These are phyloP conservation scores for Aspergillus costaricaensis DNA, from an alignment of 2,329 filamentous ascomycete genomes.

Conservation along the genomic window DNA sequence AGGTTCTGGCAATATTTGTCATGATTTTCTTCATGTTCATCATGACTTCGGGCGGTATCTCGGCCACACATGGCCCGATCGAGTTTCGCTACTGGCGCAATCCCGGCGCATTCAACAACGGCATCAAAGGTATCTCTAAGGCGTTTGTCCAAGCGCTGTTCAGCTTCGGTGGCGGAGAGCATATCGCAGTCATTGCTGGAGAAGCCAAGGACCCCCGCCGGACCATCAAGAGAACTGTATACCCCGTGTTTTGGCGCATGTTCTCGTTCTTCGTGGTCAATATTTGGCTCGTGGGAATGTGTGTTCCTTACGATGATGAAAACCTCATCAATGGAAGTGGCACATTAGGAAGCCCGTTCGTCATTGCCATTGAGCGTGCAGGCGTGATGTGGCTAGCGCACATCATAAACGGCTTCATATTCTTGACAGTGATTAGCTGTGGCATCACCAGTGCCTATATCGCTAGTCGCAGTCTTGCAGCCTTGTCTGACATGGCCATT, in stretches of 20 bases:
- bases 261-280: slow-evolving; percentile 39
- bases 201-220: slow-evolving; percentile 32
- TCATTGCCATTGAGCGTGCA: slow-evolving; percentile 32
- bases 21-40: slow-evolving; percentile 41
- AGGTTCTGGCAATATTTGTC: slow-evolving; percentile 32
- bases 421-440: slow-evolving; percentile 38
- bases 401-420: slow-evolving; percentile 38
- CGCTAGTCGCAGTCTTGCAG: slow-evolving; percentile 36
- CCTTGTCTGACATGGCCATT: slow-evolving; percentile 31
- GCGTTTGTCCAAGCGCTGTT: slow-evolving; percentile 39
- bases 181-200: slow-evolving; percentile 38
- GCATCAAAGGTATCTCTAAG: slow-evolving; percentile 39
- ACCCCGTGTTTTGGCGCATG: slow-evolving; percentile 39
- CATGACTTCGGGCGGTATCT: slow-evolving; percentile 38
- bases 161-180: slow-evolving; percentile 35
- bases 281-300: slow-evolving; percentile 41
- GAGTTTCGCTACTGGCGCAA: slow-evolving; percentile 34
- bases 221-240: slow-evolving; percentile 34
- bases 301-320: slow-evolving; percentile 32
- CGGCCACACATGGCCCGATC: slow-evolving; percentile 35
- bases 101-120: slow-evolving; percentile 33
- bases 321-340: slow-evolving; percentile 32
- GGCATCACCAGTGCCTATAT: slow-evolving; percentile 39
- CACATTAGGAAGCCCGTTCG: slow-evolving; percentile 35
- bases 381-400: slow-evolving; percentile 35